Conservation (phyloP, 2,329 filamentous ascomycete species). For the Escovopsis sp. region DNA sequence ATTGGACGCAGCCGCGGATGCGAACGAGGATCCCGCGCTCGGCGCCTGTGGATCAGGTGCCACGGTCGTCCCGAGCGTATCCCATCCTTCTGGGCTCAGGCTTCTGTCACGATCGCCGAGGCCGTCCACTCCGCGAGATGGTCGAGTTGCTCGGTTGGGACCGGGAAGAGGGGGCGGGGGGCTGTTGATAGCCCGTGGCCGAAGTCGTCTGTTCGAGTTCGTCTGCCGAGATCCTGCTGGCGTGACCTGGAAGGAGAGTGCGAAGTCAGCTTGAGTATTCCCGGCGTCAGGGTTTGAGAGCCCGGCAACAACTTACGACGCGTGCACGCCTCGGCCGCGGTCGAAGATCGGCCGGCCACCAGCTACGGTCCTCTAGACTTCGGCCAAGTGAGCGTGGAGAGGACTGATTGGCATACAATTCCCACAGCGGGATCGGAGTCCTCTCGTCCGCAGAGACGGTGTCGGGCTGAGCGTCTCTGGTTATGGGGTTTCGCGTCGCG, state of each 20-base stretch:
- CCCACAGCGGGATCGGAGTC: too few species aligned
- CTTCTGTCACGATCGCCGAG: conserved; percentile 76
- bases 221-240: background rate
- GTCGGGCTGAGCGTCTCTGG: too few species aligned
- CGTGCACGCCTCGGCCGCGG: conserved; percentile 9
- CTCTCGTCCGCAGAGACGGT: too few species aligned
- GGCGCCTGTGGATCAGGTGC: conserved; percentile 70
- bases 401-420: too few species aligned
- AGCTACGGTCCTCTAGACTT: conserved; percentile 8
- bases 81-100: conserved; percentile 67
- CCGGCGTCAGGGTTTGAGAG: too few species aligned
- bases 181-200: too few species aligned
- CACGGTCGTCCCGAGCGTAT: conserved; percentile 65
- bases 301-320: conserved; percentile 9
- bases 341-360: conserved; percentile 12
- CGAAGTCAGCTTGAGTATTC: too few species aligned
- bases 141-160: background rate
- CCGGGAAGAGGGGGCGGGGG: background rate
- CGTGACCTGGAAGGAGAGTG: conserved; percentile 3
- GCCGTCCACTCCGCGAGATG: conserved; percentile 40
- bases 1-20: conserved; percentile 39
- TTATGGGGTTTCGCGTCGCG: conserved; percentile 9
- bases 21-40: conserved; percentile 70
- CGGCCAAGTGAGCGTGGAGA: too few species aligned
- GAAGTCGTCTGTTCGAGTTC: too few species aligned